Conservation (phyloP, 2,329 filamentous ascomycete species). For the Cordyceps cicadae region DNA sequence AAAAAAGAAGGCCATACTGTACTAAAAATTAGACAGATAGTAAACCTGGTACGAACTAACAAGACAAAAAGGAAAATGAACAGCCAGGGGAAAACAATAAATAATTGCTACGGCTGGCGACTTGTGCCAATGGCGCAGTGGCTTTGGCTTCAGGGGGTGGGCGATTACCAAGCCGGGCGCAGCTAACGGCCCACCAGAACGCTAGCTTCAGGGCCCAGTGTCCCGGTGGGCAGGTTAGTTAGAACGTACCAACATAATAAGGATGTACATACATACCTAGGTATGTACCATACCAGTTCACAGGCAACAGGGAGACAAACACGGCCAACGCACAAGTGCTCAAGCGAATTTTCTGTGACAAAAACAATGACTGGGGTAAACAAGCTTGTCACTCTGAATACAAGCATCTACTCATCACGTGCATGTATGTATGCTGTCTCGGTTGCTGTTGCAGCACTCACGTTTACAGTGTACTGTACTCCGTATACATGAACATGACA, state of each 20-base stretch:
- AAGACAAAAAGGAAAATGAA: background rate
- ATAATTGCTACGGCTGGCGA: constrained; percentile 8
- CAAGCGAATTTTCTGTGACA: background rate
- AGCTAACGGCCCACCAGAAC: background rate
- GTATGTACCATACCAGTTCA: too few relatives aligned
- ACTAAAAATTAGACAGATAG: background rate
- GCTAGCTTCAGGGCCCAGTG: constrained; percentile 3
- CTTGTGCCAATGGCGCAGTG: constrained; percentile 9
- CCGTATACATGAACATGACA: background rate
- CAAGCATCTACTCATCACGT: background rate
- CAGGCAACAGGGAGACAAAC: too few relatives aligned
- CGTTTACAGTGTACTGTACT: background rate
- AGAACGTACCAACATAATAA: too few relatives aligned
- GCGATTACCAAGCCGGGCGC: background rate
- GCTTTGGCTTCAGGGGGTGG: background rate
- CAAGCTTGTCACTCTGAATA: too few relatives aligned
- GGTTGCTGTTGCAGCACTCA: background rate
- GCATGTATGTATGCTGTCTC: background rate
- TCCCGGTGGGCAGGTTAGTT: too few relatives aligned
- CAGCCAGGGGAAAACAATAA: background rate
- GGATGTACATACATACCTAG: too few relatives aligned
- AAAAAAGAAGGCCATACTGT: background rate
- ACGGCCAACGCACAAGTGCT: background rate
- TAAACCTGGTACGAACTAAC: background rate
- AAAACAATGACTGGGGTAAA: background rate